Evolutionary conservation across 2,329 filamentous ascomycete species (phyloP).

Genomic region (Penicillium sp.): DNA sequence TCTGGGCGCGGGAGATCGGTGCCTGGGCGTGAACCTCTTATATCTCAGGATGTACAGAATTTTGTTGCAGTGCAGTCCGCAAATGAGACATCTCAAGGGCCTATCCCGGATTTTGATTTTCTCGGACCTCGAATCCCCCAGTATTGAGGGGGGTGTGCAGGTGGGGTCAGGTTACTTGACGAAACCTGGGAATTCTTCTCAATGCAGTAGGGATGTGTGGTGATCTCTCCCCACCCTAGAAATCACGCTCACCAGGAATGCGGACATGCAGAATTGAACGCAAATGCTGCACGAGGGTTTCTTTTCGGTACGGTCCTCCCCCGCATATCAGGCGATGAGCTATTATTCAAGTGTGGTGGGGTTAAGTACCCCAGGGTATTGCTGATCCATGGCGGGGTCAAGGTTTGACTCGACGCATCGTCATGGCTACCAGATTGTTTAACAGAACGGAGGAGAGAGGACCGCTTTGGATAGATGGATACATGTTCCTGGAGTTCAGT

Average conservation of each 20-base stretch:
- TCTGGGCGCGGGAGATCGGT: slow-evolving; percentile 18
- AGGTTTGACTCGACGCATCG: neutral
- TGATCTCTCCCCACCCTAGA: slow-evolving; percentile 6
- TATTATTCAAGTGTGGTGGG: neutral
- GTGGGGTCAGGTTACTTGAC: slow-evolving; percentile 10
- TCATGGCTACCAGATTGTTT: neutral
- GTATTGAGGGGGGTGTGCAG: slow-evolving; percentile 13
- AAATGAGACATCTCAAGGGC: neutral
- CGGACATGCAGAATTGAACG: neutral
- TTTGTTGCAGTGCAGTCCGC: neutral
- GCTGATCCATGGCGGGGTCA: slow-evolving; percentile 1
- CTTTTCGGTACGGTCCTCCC: neutral
- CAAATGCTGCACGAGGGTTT: neutral
- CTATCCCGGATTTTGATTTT: slow-evolving; percentile 5
- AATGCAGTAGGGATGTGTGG: slow-evolving; percentile 10
- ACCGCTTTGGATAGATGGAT: neutral
- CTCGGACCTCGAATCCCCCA: slow-evolving; percentile 6
- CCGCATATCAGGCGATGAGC: neutral
- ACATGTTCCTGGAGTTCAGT: neutral
- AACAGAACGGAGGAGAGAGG: neutral
- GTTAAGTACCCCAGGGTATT: neutral
- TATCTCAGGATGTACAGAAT: too few relatives aligned
- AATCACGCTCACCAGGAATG: neutral
- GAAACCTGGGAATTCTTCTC: slow-evolving; percentile 7
- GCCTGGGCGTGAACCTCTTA: slow-evolving; percentile 8